These are phyloP conservation scores for Allantophomopsis lycopodina DNA, from an alignment of 2,329 filamentous ascomycete species.

Conservation along the genomic window DNA sequence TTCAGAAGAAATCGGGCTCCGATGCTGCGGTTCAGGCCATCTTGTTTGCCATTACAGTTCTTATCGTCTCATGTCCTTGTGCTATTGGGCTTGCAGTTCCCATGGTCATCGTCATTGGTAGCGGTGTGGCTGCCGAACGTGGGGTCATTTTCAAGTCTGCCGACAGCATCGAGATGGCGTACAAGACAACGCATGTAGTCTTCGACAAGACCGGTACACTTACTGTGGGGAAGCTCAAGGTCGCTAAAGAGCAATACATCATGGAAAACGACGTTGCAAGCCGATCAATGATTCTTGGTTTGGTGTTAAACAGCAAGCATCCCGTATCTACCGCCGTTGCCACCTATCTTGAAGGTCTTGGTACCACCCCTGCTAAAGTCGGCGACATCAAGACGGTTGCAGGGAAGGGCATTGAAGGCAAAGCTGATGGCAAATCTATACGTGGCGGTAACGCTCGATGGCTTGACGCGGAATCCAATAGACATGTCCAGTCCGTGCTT, in stretches of 20 bases:
- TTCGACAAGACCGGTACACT: conserved; percentile 76
- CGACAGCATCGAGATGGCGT: conserved; percentile 45
- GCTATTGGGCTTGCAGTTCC: conserved; percentile 58
- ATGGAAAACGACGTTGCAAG: not conserved
- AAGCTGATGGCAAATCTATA: conserved; percentile 15
- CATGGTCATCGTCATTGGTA: conserved; percentile 61
- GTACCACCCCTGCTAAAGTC: conserved; percentile 10
- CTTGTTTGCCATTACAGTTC: conserved; percentile 57
- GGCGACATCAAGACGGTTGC: conserved; percentile 22
- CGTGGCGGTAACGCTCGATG: conserved; percentile 36
- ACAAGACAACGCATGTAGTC: conserved; percentile 50
- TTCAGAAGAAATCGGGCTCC: conserved; percentile 25
- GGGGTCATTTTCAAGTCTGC: conserved; percentile 62
- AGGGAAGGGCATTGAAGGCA: conserved; percentile 31
- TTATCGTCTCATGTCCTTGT: conserved; percentile 64
- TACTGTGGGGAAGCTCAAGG: conserved; percentile 40
- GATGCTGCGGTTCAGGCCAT: conserved; percentile 44
- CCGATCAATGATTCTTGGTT: conserved; percentile 18
- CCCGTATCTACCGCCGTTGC: conserved; percentile 18
- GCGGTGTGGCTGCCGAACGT: conserved; percentile 46
- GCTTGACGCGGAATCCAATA: conserved; percentile 21
- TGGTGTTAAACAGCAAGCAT: conserved; percentile 16
- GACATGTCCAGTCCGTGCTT: conserved; percentile 21
- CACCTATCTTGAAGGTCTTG: conserved; percentile 15
- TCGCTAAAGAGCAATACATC: conserved; percentile 23